A percentile compares a stretch with the other conserved stretches of the same genome.
These are phyloP conservation scores for Auriscalpium vulgare DNA, from an alignment of 768 basidiomycete genomes.

Conservation along the genomic window DNA sequence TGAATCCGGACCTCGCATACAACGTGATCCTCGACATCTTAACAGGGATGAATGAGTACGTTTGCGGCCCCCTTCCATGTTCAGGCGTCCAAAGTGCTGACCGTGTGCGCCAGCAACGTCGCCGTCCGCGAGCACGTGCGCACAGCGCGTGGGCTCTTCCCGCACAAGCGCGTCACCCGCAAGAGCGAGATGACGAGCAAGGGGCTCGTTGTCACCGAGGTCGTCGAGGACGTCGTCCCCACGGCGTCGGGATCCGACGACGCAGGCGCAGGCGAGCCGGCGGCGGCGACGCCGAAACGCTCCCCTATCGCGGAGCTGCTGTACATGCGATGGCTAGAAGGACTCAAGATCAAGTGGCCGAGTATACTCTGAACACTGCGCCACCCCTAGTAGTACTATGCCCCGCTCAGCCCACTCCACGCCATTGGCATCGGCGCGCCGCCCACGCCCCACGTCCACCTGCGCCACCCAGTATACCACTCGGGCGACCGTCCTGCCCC, in stretches of 20 bases:
- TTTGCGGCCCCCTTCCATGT: conserved; percentile 14
- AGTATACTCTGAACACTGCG: conserved; percentile 38
- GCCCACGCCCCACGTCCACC: too few relatives aligned
- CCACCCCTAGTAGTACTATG: too few relatives aligned
- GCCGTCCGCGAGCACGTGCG: conserved; percentile 79
- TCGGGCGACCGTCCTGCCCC: too few relatives aligned
- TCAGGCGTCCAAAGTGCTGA: conserved; percentile 3
- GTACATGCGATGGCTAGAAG: conserved; percentile 97
- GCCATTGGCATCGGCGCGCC: too few relatives aligned
- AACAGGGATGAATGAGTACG: conserved; percentile 86
- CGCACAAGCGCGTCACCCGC: conserved; percentile 69
- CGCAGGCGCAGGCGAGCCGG: conserved; percentile 16
- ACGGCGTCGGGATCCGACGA: conserved; percentile 31
- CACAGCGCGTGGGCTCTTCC: conserved; percentile 72
- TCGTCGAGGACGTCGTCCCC: conserved; percentile 47
- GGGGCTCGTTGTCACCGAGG: conserved; percentile 78
- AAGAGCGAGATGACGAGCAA: conserved; percentile 81
- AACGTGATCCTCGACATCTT: conserved; percentile 84
- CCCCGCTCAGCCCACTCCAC: too few relatives aligned
- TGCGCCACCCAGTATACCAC: too few relatives aligned
- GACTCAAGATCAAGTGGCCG: conserved; percentile 86
- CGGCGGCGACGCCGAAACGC: conserved; percentile 37
- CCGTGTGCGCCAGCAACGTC: conserved; percentile 44
- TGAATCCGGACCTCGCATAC: conserved; percentile 82
- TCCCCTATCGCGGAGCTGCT: conserved; percentile 92